Percentiles rank a stretch among this genome's conserved stretches.
Evolutionary conservation across 2,329 filamentous ascomycete species (phyloP).

Genomic region (Paramyrothecium roridum): DNA sequence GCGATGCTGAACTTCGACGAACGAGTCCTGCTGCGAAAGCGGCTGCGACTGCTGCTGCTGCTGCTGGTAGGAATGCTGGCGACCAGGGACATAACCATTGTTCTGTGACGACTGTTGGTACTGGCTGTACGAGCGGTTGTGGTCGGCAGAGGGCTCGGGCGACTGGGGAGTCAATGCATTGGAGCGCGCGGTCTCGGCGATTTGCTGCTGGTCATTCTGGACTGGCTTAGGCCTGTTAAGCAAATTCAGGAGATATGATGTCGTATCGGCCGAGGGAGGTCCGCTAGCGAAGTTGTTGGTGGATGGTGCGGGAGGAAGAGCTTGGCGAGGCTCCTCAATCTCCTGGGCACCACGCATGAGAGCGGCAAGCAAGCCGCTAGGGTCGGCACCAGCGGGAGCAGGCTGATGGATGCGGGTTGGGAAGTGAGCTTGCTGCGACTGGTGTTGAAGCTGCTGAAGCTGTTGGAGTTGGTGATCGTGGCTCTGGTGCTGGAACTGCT

Average conservation of each 20-base stretch:
- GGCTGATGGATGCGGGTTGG: slow-evolving; percentile 51
- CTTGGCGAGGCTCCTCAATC: slow-evolving; percentile 36
- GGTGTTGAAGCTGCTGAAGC: slow-evolving; percentile 10
- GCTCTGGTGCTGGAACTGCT: slow-evolving; percentile 10
- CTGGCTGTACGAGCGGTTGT: slow-evolving; percentile 21
- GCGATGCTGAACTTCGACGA: slow-evolving; percentile 15
- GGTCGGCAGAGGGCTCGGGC: slow-evolving; percentile 23
- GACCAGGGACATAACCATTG: slow-evolving; percentile 5
- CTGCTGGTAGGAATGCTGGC: slow-evolving; percentile 18
- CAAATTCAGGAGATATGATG: slow-evolving; percentile 81
- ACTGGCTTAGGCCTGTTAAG: slow-evolving; percentile 74
- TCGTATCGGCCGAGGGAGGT: slow-evolving; percentile 64
- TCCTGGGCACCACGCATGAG: slow-evolving; percentile 57
- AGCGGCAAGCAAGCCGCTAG: slow-evolving; percentile 55
- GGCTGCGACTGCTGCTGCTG: slow-evolving; percentile 19
- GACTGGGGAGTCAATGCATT: slow-evolving; percentile 44
- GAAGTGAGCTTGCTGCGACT: slow-evolving; percentile 16
- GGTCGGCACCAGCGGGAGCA: slow-evolving; percentile 53
- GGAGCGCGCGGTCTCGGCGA: slow-evolving; percentile 40
- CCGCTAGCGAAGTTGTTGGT: slow-evolving; percentile 41
- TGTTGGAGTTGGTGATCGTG: slow-evolving; percentile 8
- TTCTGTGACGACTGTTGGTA: slow-evolving; percentile 22
- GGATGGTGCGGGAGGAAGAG: slow-evolving; percentile 17
- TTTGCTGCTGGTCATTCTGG: slow-evolving; percentile 47
- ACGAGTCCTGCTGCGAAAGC: slow-evolving; percentile 15